Evolutionary conservation across 345 rosid genomes (phyloP), one percentile per base, ranked within the genome.

Genomic region (Nephelium lappaceum): DNA sequence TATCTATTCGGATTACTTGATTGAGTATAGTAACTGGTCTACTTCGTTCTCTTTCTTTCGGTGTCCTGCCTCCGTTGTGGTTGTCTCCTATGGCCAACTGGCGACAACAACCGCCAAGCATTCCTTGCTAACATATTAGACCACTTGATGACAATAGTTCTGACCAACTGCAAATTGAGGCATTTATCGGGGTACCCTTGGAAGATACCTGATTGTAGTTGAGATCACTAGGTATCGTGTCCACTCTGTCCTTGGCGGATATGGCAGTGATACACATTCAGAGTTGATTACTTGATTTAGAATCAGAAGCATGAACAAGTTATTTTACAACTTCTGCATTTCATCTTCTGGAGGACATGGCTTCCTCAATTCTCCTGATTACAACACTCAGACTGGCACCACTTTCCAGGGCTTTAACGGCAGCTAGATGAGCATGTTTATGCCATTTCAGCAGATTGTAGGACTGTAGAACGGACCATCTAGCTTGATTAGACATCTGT

Each of bases 401-500:
- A 73, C 76, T 88, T 91, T 95, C 97, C 69, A 95, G 89, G 71
- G 99, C 94, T 85, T 82, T 90, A 71, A 92, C 87, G 64, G 95
- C 98, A 58, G 93, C 95, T 24, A 82, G 81, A 82, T 95, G 99
- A 70, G 97, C 96, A 2, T 79, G 80, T 80, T 73, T 90, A 68
- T 95, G 93, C 98, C 98, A 95, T 82, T 91, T 95, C 78, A 95
- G 93, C 70, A 95, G 91, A 79, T 95, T 95, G 78, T 92, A 95
- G 6, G 98, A 87, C 83, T 93, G 99, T 60, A 92, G 77, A 81
- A 93, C 91, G 4, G 98, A 84, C 98, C 98, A 93, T 78, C 98
- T 90, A 21, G 98, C 98, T 87, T 91, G 98, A 89, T 95, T 95
- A n/a, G 97, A 91, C 98, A 93, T 95, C 97, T 95, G 81, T n/a